Percentiles rank a stretch among this genome's conserved stretches.
Conservation (phyloP, 2,329 filamentous ascomycete genomes). For the Phaeosphaeria sp. region DNA sequence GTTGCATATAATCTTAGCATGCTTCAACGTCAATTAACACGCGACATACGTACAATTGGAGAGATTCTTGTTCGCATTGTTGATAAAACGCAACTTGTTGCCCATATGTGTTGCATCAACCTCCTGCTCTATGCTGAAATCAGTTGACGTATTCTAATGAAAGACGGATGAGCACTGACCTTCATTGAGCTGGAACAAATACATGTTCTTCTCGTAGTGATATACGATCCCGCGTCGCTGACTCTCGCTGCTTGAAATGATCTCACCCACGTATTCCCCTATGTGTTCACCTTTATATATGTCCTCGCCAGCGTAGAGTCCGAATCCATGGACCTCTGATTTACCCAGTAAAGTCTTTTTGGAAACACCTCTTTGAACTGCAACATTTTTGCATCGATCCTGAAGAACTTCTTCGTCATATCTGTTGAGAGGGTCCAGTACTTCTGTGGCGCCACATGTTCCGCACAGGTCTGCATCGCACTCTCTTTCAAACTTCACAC, state of each 20-base stretch:
- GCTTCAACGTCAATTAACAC: not conserved
- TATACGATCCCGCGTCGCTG: conserved; percentile 73
- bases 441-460: conserved; percentile 71
- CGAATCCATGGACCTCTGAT: conserved; percentile 77
- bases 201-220: conserved; percentile 67
- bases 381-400: conserved; percentile 73
- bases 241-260: conserved; percentile 73
- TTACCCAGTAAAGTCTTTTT: conserved; percentile 73
- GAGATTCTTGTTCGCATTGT: conserved; percentile 67
- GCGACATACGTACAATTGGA: conserved; percentile 57
- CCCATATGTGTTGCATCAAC: conserved; percentile 78
- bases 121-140: conserved; percentile 49
- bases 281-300: conserved; percentile 76
- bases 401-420: conserved; percentile 63
- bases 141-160: not conserved
- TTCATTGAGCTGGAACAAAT: conserved; percentile 61
- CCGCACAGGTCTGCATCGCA: conserved; percentile 80
- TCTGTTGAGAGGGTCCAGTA: conserved; percentile 72
- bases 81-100: conserved; percentile 84
- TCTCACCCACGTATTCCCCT: conserved; percentile 82
- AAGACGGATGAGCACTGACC: conserved; percentile 33
- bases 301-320: conserved; percentile 73
- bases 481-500: conserved; percentile 74
- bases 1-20: not conserved
- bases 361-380: conserved; percentile 70